Evolutionary conservation across 2,329 filamentous ascomycete species (phyloP), one percentile per base, ranked within the genome.

Genomic region (Alternaria sp.): DNA sequence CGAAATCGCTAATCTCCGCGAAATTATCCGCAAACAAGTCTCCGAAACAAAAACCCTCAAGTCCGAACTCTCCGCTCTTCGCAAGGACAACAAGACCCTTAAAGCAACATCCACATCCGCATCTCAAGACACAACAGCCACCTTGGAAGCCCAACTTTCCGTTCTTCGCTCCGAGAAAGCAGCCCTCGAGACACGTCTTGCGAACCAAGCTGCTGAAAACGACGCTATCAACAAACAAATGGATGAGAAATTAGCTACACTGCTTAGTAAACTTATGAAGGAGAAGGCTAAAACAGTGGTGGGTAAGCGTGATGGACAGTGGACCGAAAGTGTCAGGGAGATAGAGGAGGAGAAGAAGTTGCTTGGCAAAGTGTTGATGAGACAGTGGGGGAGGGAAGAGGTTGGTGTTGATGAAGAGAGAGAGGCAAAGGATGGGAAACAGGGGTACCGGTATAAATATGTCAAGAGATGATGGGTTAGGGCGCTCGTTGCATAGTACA

Each of bases 341-440:
- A 36, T 69, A 12, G 60, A 67, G 27, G 59, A 38, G 2, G 76
- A 79, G 57, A 70, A 67, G 54, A 72, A 76, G 48, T 44, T 77
- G 20, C 50, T 77, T 60, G 73, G 74, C 0, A 73, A 70, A 51
- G 73, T 76, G 27, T 38, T 78, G 40, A 66, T 79, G 69, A 63
- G 75, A 62, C 74, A 79, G 55, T 79, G 76, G 76, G 76, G 76
- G 10, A 72, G 67, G 41, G 73, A 77, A 59, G 76, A 79, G 54
- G 63, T 72, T 49, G 75, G 74, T 36, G 62, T 67, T 51, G 68
- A 65, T n/a, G 55, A 62, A 8, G 69, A 73, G 57, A 56, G 54
- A 22, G 54, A 59, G 30, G 68, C 63, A 9, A 68, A 73, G 55
- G 70, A 66, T n/a, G 67, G 72, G 52, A 62, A 55, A 45, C 75